Base-by-base conservation (phyloP, 2,329 filamentous ascomycete species). In the Neoarthrinium moseri region DNA sequence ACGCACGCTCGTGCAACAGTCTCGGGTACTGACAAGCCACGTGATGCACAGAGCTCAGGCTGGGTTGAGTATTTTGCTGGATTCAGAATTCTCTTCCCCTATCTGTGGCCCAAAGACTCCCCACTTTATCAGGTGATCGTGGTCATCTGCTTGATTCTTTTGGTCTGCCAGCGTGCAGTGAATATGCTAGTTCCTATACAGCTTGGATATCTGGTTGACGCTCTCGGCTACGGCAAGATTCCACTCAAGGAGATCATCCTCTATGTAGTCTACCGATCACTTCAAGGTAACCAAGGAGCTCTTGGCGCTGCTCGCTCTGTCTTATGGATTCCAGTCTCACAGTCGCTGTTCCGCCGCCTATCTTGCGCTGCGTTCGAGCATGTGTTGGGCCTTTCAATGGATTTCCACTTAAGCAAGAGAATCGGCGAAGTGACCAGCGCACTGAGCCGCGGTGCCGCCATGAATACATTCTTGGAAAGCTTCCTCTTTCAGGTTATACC, bases 391-490 rank as follows among this genome's bases (percentile, higher is more conserved):
- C 62, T 77, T 1, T 75, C 71, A 0, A 59, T 77, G 8, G 73
- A 77, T 10, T 78, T 78, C 35, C 75, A 78, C 44, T 58, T 77
- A 2, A 72, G 69, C 55, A 77, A 77, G 50, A 67, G 71, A 33
- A 69, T 73, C n/a, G 74, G 73, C 3, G 74, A 77, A 54, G 72
- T 78, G 7, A 71, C 73, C 4, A 76, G 69, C 37, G 75, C 74
- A 1, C 58, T 78, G 0, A 73, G 63, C 45, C 70, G 73, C 39
- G 74, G 75, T 4, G 66, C 65, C 5, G 67, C 73, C 1, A 66
- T 77, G 24, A 77, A 75, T 51, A 74, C 67, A 0, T 77, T 78
- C 30, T 57, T 77, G 3, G 74, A 77, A 53, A 65, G 65, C 29
- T 70, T 76, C 39, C 62, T 70, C 4, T 77, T 78, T 50, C 68